These are phyloP conservation scores for Oryza glumipatula DNA, from an alignment of 176 grass and related monocot species.

Conservation along the genomic window DNA sequence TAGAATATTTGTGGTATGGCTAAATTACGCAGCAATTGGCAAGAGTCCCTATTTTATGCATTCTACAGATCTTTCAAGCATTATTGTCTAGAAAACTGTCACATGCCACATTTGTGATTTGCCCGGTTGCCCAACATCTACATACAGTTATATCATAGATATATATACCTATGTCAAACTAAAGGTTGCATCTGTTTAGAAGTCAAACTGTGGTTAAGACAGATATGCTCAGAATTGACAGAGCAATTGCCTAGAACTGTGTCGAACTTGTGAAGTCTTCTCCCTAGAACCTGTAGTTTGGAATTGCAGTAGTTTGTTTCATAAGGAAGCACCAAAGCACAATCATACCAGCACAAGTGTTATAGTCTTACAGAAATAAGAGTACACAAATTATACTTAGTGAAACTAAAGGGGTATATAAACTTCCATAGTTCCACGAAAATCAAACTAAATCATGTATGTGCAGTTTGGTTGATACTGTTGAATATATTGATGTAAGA, in stretches of 20 bases:
- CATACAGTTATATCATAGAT: neutral
- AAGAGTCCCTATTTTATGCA: neutral
- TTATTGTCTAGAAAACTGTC: slow-evolving; percentile 1
- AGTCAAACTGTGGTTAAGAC: neutral
- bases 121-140: neutral
- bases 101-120: neutral
- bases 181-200: slow-evolving; percentile 3
- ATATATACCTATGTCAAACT: neutral
- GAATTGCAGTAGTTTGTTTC: slow-evolving; percentile 17
- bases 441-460: slow-evolving; percentile 18
- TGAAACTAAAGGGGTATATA: neutral
- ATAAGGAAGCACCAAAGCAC: neutral
- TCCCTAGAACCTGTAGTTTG: neutral
- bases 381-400: neutral
- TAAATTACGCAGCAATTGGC: slow-evolving; percentile 14
- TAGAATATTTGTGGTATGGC: neutral
- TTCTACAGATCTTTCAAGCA: slow-evolving; percentile 14
- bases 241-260: neutral
- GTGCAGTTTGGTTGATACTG: neutral
- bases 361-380: neutral
- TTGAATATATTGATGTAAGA: slow-evolving; percentile 29
- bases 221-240: neutral
- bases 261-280: neutral
- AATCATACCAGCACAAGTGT: slow-evolving; percentile 19
- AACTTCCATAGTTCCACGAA: slow-evolving; percentile 4